Evolutionary conservation across 768 basidiomycete genomes (phyloP).

Genomic region (Zangia roseola): DNA sequence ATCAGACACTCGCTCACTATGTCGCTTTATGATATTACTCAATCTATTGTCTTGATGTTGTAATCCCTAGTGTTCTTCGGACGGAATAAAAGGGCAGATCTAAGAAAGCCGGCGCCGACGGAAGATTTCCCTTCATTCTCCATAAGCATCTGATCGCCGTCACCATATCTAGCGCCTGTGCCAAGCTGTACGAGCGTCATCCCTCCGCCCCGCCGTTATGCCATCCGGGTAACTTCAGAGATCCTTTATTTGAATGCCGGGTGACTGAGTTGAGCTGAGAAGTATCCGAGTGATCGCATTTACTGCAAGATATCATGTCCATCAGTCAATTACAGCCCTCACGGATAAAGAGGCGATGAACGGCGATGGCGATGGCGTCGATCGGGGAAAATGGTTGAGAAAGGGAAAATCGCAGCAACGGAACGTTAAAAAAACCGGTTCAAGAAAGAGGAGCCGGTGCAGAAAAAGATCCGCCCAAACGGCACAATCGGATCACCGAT

Average conservation of each 20-base stretch:
- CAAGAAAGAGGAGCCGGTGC: neutral
- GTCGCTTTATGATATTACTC: neutral
- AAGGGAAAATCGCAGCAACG: conserved; percentile 2
- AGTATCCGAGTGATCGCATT: conserved; percentile 79
- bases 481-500: neutral
- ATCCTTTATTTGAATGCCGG: conserved; percentile 87
- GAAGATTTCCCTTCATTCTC: neutral
- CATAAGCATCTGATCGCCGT: conserved; percentile 19
- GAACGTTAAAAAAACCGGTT: neutral
- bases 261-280: conserved; percentile 83
- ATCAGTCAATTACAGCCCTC: conserved; percentile 12
- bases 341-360: conserved; percentile 1
- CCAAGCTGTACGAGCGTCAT: conserved; percentile 24
- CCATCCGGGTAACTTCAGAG: conserved; percentile 37
- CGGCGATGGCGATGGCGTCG: conserved; percentile 6
- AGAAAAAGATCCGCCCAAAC: neutral
- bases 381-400: conserved; percentile 6
- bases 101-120: conserved; percentile 1
- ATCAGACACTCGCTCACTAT: neutral
- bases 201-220: neutral
- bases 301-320: conserved; percentile 37
- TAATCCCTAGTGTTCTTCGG: neutral
- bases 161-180: conserved; percentile 16
- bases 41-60: conserved; percentile 1
- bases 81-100: neutral